These are phyloP conservation scores for Sclerotinia minor DNA, from an alignment of 2,329 filamentous ascomycete species.

Conservation along the genomic window DNA sequence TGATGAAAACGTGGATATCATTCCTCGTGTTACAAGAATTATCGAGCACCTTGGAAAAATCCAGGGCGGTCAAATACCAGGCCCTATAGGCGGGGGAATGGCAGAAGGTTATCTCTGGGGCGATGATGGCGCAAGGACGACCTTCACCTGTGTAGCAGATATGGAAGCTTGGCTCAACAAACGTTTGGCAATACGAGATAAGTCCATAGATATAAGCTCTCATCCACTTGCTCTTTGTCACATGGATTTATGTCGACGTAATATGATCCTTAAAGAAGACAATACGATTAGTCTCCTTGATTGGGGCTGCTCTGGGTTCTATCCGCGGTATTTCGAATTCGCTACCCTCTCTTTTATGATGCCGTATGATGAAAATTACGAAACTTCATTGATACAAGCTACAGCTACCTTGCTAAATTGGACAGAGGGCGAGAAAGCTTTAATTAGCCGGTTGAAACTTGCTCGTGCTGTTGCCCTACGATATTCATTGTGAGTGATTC, in stretches of 20 bases:
- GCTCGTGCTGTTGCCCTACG: neutral
- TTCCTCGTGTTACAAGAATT: neutral
- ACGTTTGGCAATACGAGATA: neutral
- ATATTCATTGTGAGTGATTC: neutral
- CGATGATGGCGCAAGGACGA: neutral
- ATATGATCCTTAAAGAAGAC: conserved; percentile 37
- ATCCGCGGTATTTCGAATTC: conserved; percentile 36
- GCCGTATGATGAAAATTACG: neutral
- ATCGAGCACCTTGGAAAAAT: neutral
- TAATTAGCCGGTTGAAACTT: neutral
- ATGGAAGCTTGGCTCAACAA: neutral
- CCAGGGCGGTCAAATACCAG: neutral
- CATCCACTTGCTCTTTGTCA: conserved; percentile 38
- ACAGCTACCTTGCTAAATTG: neutral
- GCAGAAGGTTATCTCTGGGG: neutral
- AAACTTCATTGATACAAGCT: neutral
- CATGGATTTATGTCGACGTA: conserved; percentile 37
- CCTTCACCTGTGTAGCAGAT: neutral
- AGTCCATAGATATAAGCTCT: conserved; percentile 30
- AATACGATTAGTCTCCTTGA: conserved; percentile 36
- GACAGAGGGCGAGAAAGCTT: neutral
- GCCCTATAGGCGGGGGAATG: neutral
- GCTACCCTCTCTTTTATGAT: conserved; percentile 26
- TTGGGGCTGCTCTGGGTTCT: conserved; percentile 37
- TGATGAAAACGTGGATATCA: neutral